Evolutionary conservation across 192 early-diverging fungal genomes (phyloP), one percentile per base, ranked within the genome.

Genomic region (Lobosporangium transversale): DNA sequence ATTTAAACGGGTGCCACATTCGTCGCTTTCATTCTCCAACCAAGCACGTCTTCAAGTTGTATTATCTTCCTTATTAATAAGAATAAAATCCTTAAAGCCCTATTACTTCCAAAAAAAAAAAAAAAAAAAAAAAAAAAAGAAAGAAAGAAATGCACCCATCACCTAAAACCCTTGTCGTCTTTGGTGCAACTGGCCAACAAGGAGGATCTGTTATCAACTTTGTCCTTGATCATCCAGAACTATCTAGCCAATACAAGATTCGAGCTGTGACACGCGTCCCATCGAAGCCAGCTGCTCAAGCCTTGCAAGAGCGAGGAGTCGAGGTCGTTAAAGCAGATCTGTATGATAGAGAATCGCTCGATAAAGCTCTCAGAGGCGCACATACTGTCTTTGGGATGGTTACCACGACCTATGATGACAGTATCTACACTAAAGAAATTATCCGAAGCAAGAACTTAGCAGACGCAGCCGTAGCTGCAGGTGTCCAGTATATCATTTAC

Each of bases 121-220:
- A n/a, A n/a, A n/a, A n/a, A n/a, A n/a, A n/a, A n/a, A n/a, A n/a
- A n/a, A n/a, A n/a, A n/a, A n/a, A n/a, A n/a, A n/a, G n/a, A n/a
- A n/a, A n/a, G n/a, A n/a, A n/a, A n/a, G n/a, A n/a, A n/a, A n/a
- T n/a, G n/a, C n/a, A n/a, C n/a, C n/a, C n/a, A n/a, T n/a, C n/a
- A n/a, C n/a, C n/a, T n/a, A 71, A 71, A 24, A 18, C 63, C 40
- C 47, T 71, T n/a, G 54, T 63, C 11, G 69, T 71, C 35, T 58
- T 71, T 42, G 59, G 59, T n/a, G 69, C 60, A 14, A 71, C 69
- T 23, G 69, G 69, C 48, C 31, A 47, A 20, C 53, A 71, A 37
- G 69, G 69, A 44, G 53, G 53, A 4, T 62, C 69, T 0, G 60
- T 71, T 26, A 42, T 36, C 18, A 31, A 63, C 30, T 50, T 35